These are phyloP conservation scores for Pythium myriotylum DNA, from an alignment of 352 stramenopile genomes.

Conservation along the genomic window DNA sequence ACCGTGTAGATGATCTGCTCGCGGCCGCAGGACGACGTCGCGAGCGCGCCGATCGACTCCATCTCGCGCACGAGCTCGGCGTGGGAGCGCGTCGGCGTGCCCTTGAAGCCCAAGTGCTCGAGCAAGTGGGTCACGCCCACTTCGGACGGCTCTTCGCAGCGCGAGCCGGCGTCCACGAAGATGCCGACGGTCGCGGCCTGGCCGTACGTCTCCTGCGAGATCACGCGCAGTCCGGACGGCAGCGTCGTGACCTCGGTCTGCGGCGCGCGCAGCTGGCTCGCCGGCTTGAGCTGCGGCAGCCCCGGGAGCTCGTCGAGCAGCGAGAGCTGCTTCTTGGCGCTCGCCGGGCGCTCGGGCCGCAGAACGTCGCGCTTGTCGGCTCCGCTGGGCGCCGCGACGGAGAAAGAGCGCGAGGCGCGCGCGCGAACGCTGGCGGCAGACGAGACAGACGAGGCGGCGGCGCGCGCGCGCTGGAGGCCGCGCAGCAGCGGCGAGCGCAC, in stretches of 20 bases:
- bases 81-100: constrained; percentile 82
- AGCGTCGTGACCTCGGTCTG: constrained; percentile 93
- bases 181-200: constrained; percentile 95
- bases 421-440: too few species aligned
- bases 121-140: constrained; percentile 93
- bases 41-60: constrained; percentile 92
- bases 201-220: constrained; percentile 96
- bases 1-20: constrained; percentile 98
- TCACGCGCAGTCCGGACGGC: constrained; percentile 94
- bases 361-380: constrained; percentile 55
- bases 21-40: constrained; percentile 88
- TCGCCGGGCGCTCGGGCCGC: constrained; percentile 40
- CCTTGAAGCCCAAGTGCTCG: constrained; percentile 96
- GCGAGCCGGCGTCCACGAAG: constrained; percentile 92
- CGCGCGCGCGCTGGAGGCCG: background rate
- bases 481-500: constrained; percentile 17
- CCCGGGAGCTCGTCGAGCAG: constrained; percentile 63
- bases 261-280: constrained; percentile 81
- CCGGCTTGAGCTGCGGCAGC: constrained; percentile 81
- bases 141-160: constrained; percentile 72
- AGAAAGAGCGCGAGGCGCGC: constrained; percentile 64
- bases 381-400: constrained; percentile 26
- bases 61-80: constrained; percentile 89
- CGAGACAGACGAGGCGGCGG: too few species aligned
- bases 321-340: constrained; percentile 54